These are phyloP conservation scores for Fomitopsis pulvina DNA, from an alignment of 768 basidiomycete genomes.

Conservation along the genomic window DNA sequence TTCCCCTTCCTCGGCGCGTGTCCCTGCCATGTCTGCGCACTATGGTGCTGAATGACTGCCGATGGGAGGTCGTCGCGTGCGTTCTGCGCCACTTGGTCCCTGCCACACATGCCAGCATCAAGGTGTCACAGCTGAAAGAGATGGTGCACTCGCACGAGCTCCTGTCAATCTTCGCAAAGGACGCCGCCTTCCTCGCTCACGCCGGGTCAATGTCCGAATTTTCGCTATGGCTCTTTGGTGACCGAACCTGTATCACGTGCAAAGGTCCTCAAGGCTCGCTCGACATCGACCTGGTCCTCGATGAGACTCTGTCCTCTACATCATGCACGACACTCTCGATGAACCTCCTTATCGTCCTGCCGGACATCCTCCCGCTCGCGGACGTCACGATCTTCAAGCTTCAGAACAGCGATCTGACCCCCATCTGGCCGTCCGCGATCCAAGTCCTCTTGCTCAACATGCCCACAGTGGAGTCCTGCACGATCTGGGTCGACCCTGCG, in stretches of 20 bases:
- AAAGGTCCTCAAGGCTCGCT: not conserved
- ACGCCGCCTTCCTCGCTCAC: not conserved
- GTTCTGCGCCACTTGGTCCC: not conserved
- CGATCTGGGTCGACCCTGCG: not conserved
- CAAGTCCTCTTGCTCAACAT: not conserved
- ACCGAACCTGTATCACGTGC: not conserved
- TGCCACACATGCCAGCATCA: not conserved
- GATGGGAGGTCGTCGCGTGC: not conserved
- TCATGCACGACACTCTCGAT: not conserved
- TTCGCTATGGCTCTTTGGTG: not conserved
- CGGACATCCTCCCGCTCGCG: not conserved
- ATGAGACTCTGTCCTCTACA: not conserved
- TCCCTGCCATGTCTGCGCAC: not conserved
- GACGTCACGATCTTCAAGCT: not conserved
- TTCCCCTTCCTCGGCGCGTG: not conserved
- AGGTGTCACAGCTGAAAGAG: not conserved
- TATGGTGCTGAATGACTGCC: not conserved
- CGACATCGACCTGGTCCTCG: not conserved
- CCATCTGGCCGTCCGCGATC: not conserved
- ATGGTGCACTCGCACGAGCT: not conserved
- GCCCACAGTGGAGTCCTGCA: not conserved
- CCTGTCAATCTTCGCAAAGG: not conserved
- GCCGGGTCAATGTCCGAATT: not conserved
- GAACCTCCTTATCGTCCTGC: not conserved
- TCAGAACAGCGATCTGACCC: not conserved